Evolutionary conservation across 805 yeast genomes (phyloP).

Genomic region (Myxozyma monticola): DNA sequence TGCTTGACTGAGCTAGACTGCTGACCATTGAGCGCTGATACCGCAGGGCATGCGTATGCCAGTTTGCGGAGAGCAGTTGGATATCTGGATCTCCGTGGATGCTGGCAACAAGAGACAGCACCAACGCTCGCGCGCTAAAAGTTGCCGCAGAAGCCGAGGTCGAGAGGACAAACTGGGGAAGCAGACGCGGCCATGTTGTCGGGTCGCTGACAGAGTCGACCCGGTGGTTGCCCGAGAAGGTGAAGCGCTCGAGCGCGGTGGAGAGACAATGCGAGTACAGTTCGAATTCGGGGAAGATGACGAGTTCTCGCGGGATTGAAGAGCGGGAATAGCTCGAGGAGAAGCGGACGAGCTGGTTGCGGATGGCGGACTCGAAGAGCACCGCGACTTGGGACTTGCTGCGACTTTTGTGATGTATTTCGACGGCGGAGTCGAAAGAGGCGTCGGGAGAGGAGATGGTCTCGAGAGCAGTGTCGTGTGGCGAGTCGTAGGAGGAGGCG

Average conservation of each 20-base stretch:
- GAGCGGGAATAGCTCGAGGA: too few relatives aligned
- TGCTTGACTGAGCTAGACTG: too few relatives aligned
- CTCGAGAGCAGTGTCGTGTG: not conserved
- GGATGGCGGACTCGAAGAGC: too few relatives aligned
- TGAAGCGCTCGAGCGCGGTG: not conserved
- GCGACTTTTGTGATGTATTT: too few relatives aligned
- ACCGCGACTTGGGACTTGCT: too few relatives aligned
- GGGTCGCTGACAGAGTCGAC: too few relatives aligned
- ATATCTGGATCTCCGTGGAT: slow-evolving; percentile 1
- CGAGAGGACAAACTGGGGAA: slow-evolving; percentile 12
- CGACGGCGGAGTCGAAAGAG: too few relatives aligned
- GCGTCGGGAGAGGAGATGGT: too few relatives aligned
- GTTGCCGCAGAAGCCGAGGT: slow-evolving; percentile 2
- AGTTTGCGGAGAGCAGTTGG: slow-evolving; percentile 1
- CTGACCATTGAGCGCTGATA: slow-evolving; percentile 5
- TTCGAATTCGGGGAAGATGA: slow-evolving; percentile 16
- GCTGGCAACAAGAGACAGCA: slow-evolving; percentile 3
- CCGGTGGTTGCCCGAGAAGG: not conserved
- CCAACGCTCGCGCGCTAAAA: slow-evolving; percentile 11
- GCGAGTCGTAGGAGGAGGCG: not conserved
- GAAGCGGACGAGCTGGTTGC: too few relatives aligned
- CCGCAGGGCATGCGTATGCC: slow-evolving; percentile 8
- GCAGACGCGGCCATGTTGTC: slow-evolving; percentile 6
- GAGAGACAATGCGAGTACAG: slow-evolving; percentile 7
- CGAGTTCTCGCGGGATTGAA: slow-evolving; percentile 5